These are phyloP conservation scores for Allantophomopsis cytisporea DNA, from an alignment of 2,329 filamentous ascomycete species.

Conservation along the genomic window DNA sequence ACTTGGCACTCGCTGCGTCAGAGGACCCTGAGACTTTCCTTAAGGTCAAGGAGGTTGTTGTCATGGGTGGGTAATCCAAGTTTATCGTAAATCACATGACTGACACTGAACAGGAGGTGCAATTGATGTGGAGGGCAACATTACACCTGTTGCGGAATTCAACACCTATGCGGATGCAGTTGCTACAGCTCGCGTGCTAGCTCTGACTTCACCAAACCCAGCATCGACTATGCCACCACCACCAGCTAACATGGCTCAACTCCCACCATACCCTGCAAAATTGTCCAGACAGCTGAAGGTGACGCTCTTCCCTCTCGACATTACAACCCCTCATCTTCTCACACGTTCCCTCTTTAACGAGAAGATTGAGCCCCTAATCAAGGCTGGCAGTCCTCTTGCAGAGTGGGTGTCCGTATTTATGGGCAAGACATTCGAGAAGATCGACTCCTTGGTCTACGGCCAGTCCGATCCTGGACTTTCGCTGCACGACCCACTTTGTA, in stretches of 20 bases:
- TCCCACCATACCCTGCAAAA: constrained; percentile 48
- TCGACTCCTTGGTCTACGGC: constrained; percentile 46
- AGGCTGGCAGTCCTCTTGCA: constrained; percentile 57
- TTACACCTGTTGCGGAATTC: constrained; percentile 80
- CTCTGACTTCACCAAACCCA: constrained; percentile 62
- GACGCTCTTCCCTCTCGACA: constrained; percentile 63
- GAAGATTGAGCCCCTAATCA: constrained; percentile 38
- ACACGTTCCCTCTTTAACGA: constrained; percentile 43
- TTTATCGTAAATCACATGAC: too few species aligned
- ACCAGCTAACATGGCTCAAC: constrained; percentile 30
- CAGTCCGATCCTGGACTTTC: constrained; percentile 45
- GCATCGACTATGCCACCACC: constrained; percentile 67
- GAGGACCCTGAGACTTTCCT: constrained; percentile 85
- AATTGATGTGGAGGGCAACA: constrained; percentile 68
- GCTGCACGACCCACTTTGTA: constrained; percentile 64
- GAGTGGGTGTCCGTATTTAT: constrained; percentile 64
- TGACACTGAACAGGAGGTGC: constrained; percentile 35
- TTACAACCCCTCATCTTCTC: constrained; percentile 59
- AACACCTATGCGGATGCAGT: constrained; percentile 85
- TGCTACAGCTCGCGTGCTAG: constrained; percentile 63
- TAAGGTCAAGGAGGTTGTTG: constrained; percentile 75
- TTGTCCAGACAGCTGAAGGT: constrained; percentile 52
- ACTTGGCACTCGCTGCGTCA: constrained; percentile 76
- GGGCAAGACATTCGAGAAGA: constrained; percentile 54
- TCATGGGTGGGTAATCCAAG: constrained; percentile 53